Conservation (phyloP, 1,139 yeast species). For the Casaregolazyma lundiana region DNA sequence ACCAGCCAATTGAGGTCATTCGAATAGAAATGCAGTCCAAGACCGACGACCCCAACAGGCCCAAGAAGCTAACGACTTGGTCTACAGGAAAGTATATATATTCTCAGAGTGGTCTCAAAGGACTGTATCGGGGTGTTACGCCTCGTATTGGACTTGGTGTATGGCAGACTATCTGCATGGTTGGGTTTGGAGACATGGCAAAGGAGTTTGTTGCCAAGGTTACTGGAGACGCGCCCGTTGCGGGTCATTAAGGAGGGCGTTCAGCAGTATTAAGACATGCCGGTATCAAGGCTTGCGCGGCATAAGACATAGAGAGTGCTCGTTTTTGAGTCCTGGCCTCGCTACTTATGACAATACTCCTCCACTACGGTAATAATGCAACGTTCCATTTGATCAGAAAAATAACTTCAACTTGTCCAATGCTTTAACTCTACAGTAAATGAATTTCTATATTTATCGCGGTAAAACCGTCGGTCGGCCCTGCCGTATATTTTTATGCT, state of each 20-base stretch:
- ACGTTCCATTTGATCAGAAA: too few species aligned
- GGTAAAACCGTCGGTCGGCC: slow-evolving; percentile 3
- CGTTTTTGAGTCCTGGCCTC: too few species aligned
- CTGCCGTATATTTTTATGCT: slow-evolving; percentile 16
- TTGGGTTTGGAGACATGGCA: slow-evolving; percentile 95
- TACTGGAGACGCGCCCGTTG: slow-evolving; percentile 52
- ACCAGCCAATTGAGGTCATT: slow-evolving; percentile 96
- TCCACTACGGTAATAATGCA: too few species aligned
- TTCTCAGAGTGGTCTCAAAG: slow-evolving; percentile 75
- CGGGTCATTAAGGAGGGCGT: slow-evolving; percentile 32
- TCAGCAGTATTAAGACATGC: neutral
- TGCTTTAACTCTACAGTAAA: too few species aligned
- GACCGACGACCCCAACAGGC: slow-evolving; percentile 90
- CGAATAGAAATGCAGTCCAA: slow-evolving; percentile 97
- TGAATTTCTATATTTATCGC: neutral
- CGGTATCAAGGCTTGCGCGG: too few species aligned
- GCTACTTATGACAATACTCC: too few species aligned
- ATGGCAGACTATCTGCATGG: slow-evolving; percentile 99
- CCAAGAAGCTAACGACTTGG: slow-evolving; percentile 79
- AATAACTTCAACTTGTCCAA: too few species aligned
- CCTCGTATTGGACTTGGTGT: slow-evolving; percentile 96
- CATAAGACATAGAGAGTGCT: too few species aligned
- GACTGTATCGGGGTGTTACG: slow-evolving; percentile 92
- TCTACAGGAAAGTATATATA: slow-evolving; percentile 81
- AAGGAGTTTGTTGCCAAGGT: slow-evolving; percentile 56